Percentiles rank a stretch among this genome's conserved stretches.
Evolutionary conservation across 2,329 filamentous ascomycete genomes (phyloP).

Genomic region (Ophiostoma perfectum): DNA sequence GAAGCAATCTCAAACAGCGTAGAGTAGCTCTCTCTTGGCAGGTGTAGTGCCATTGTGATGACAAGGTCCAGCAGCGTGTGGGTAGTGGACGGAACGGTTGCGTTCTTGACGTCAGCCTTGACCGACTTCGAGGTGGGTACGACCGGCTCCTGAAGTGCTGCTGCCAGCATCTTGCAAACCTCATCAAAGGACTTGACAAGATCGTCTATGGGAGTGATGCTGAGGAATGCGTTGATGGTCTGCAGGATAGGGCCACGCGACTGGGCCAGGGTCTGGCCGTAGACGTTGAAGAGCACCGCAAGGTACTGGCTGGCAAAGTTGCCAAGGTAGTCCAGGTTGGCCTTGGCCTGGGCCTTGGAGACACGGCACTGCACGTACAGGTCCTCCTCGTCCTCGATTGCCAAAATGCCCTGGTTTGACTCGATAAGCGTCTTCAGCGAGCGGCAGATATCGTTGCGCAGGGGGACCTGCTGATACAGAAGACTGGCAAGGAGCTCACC

Average conservation of each 20-base stretch:
- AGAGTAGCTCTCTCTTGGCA: constrained; percentile 79
- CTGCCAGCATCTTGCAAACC: constrained; percentile 77
- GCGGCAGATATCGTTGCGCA: constrained; percentile 82
- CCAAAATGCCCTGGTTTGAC: constrained; percentile 76
- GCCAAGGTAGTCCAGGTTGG: constrained; percentile 77
- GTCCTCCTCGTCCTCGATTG: constrained; percentile 60
- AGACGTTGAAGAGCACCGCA: constrained; percentile 97
- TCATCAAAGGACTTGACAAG: constrained; percentile 83
- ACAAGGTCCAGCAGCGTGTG: constrained; percentile 96
- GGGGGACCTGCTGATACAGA: constrained; percentile 82
- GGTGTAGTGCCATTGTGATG: constrained; percentile 90
- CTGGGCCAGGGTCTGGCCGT: constrained; percentile 90
- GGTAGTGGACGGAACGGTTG: constrained; percentile 79
- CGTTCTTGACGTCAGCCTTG: constrained; percentile 40
- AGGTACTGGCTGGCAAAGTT: constrained; percentile 80
- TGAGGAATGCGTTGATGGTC: constrained; percentile 91
- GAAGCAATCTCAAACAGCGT: constrained; percentile 82
- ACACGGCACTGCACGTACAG: constrained; percentile 73
- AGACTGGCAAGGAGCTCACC: constrained; percentile 88
- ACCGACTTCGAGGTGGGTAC: not conserved
- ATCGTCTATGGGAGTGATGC: constrained; percentile 73
- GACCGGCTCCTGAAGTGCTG: constrained; percentile 54
- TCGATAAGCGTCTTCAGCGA: constrained; percentile 83
- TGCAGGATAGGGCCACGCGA: constrained; percentile 85
- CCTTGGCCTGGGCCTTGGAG: constrained; percentile 65